Evolutionary conservation across 108 stramenopile species (phyloP), one percentile per base, ranked within the genome.

Genomic region (Parietichytrium sp.): DNA sequence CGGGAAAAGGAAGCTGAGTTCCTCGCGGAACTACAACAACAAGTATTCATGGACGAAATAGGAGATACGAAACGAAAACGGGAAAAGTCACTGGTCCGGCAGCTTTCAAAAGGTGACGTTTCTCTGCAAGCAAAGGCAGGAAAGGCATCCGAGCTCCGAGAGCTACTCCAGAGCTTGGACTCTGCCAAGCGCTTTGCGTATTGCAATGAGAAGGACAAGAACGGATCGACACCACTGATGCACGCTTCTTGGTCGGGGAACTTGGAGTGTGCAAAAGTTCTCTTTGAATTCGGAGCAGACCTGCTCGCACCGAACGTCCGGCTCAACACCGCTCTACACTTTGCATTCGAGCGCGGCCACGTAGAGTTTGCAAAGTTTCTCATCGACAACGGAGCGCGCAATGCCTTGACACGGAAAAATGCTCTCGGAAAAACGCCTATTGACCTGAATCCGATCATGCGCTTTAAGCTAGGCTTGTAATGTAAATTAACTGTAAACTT

Each of bases 211-310:
- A 72, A 72, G 20, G 61, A 72, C 45, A 33, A 42, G 1, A 72
- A 72, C 42, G 61, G 61, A n/a, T 72, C 61, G 42, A 72, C 61
- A 6, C 61, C 61, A 23, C 61, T 72, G 13, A 72, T 72, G 61
- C 61, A 72, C 61, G 6, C 6, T 33, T 33, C 61, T 13, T 72
- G 61, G 61, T 42, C 61, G n/a, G 61, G 61, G 33, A n/a, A 36
- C 2, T 23, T 72, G 10, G 61, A 47, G 16, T 6, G 23, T 8
- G 61, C 61, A 25, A 33, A 42, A 16, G 20, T 72, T 6, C 33
- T 72, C 6, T 42, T 72, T 36, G 61, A 72, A 20, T 45, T 45
- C 20, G 61, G 61, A 6, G 61, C 61, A n/a, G 61, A 72, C 42
- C 61, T 42, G 20, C 10, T 38, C 38, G n/a, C n/a, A 20, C 13